Evolutionary conservation across 371 early-diverging fungal species (phyloP).

Genomic region (Dichotomocladium elegans): DNA sequence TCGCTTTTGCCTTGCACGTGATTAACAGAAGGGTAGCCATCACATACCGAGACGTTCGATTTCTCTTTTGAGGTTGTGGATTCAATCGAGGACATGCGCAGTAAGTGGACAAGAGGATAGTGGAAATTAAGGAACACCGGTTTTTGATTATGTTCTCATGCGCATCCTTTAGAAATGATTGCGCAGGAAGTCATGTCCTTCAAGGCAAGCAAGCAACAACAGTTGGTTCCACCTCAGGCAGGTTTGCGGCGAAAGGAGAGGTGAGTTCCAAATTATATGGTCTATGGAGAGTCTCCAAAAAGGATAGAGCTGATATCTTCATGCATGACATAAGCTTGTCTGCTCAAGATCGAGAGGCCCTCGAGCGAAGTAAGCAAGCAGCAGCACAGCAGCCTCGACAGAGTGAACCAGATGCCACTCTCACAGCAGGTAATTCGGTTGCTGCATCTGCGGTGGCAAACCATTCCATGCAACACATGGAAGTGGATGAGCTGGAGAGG

Average conservation of each 20-base stretch:
- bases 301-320: neutral
- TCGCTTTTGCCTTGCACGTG: neutral
- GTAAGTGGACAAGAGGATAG: slow-evolving; percentile 37
- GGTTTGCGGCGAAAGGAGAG: slow-evolving; percentile 45
- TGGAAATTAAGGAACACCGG: too few relatives aligned
- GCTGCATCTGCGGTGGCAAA: slow-evolving; percentile 22
- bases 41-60: slow-evolving; percentile 74
- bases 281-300: neutral
- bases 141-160: neutral
- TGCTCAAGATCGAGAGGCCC: slow-evolving; percentile 45
- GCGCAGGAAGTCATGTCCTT: slow-evolving; percentile 82
- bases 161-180: slow-evolving; percentile 78
- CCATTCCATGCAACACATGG: slow-evolving; percentile 34
- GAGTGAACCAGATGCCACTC: slow-evolving; percentile 7
- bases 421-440: slow-evolving; percentile 20
- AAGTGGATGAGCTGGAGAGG: slow-evolving; percentile 57
- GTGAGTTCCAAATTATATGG: slow-evolving; percentile 6
- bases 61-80: slow-evolving; percentile 91
- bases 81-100: slow-evolving; percentile 83
- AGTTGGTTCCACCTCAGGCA: slow-evolving; percentile 18
- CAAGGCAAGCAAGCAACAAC: slow-evolving; percentile 39
- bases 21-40: slow-evolving; percentile 35
- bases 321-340: too few relatives aligned
- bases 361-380: slow-evolving; percentile 37
- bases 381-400: slow-evolving; percentile 22